Percentiles rank a stretch among this genome's conserved stretches.
Evolutionary conservation across 2,329 filamentous ascomycete genomes (phyloP).

Genomic region (Trichocomaceae sp.): DNA sequence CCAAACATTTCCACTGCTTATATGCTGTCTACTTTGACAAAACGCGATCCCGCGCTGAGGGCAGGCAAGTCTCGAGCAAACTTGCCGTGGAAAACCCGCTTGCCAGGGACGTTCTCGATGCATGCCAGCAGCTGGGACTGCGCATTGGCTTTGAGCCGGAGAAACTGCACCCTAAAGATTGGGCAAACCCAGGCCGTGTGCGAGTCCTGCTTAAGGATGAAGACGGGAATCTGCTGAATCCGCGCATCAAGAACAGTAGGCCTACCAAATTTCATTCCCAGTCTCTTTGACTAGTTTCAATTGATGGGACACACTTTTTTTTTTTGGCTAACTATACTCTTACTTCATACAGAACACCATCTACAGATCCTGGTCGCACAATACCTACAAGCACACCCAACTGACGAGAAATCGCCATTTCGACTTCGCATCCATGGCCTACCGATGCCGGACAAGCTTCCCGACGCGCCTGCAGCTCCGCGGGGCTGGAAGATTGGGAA

Average conservation of each 20-base stretch:
- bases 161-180: conserved; percentile 92
- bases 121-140: conserved; percentile 63
- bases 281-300: not conserved
- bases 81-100: conserved; percentile 79
- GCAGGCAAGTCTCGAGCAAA: conserved; percentile 66
- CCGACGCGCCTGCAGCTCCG: conserved; percentile 68
- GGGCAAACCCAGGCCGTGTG: conserved; percentile 90
- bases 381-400: conserved; percentile 72
- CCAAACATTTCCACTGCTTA: conserved; percentile 76
- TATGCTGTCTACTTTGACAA: conserved; percentile 96
- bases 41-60: conserved; percentile 58
- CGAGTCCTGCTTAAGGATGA: conserved; percentile 63
- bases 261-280: not conserved
- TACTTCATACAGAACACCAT: conserved; percentile 59
- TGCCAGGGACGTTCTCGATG: conserved; percentile 80
- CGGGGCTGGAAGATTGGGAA: conserved; percentile 85
- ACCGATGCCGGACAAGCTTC: conserved; percentile 59
- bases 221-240: conserved; percentile 43
- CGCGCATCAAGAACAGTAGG: conserved; percentile 59
- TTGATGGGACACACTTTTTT: not conserved
- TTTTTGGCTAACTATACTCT: not conserved
- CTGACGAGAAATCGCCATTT: conserved; percentile 64
- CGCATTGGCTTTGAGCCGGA: conserved; percentile 73
- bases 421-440: conserved; percentile 67
- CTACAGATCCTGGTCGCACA: conserved; percentile 73